A percentile compares a stretch with the other conserved stretches of the same genome.
Conservation (phyloP, 2,329 filamentous ascomycete species). For the Aspergillus costaricaensis region DNA sequence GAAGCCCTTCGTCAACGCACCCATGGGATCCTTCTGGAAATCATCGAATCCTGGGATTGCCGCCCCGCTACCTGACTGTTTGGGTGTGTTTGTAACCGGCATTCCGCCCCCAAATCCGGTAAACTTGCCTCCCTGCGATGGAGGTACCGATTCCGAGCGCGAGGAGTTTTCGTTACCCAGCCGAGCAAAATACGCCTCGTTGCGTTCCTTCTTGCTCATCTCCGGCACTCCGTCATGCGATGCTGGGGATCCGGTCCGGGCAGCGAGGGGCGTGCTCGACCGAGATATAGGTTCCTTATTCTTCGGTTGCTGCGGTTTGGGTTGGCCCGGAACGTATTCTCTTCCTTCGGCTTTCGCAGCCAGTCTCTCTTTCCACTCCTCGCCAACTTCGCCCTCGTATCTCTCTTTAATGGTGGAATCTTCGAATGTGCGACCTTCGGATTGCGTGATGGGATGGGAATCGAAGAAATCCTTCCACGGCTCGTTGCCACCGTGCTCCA, state of each 20-base stretch:
- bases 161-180: slow-evolving; percentile 81
- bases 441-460: slow-evolving; percentile 64
- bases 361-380: slow-evolving; percentile 92
- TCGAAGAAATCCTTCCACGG: slow-evolving; percentile 88
- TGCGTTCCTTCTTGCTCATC: slow-evolving; percentile 57
- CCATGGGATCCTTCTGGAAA: slow-evolving; percentile 86
- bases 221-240: slow-evolving; percentile 44
- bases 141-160: slow-evolving; percentile 72
- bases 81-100: slow-evolving; percentile 50
- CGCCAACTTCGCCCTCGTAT: slow-evolving; percentile 85
- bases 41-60: slow-evolving; percentile 72
- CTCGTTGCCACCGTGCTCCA: slow-evolving; percentile 89
- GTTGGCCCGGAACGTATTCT: slow-evolving; percentile 77
- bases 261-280: slow-evolving; percentile 31
- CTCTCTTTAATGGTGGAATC: slow-evolving; percentile 86
- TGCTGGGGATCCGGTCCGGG: slow-evolving; percentile 26
- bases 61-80: slow-evolving; percentile 2
- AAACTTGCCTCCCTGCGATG: slow-evolving; percentile 91
- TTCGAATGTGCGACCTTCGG: slow-evolving; percentile 73
- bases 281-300: slow-evolving; percentile 35
- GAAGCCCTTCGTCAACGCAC: slow-evolving; percentile 85
- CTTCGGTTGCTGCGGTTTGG: slow-evolving; percentile 46
- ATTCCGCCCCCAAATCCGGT: slow-evolving; percentile 83
- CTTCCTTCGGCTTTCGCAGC: slow-evolving; percentile 83
- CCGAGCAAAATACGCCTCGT: slow-evolving; percentile 88